Base-by-base conservation (phyloP, 208 protist species). In the Zelonia costaricensis region DNA sequence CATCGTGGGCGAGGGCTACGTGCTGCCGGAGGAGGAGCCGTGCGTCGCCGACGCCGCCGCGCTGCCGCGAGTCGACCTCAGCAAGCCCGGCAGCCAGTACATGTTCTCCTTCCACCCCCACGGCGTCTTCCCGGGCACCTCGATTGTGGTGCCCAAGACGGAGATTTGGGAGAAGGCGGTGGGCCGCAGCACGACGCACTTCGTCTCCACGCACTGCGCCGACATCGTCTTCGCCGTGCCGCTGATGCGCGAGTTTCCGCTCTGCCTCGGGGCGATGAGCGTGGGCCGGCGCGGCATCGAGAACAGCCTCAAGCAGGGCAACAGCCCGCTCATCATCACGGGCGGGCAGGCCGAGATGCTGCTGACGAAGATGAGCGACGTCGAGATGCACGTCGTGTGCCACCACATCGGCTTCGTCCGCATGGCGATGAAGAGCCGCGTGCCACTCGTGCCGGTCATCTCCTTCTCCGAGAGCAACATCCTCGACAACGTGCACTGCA, bases 311-410 rank as follows among this genome's bases (percentile, higher is more conserved):
- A 36, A 66, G 18, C 65, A 63, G 13, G 91, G 87, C 25, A 88
- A 91, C 71, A 89, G 87, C 53, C 56, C 76, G 3, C 15, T 94
- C 30, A 82, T 96, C 39, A 87, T 96, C 16, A 88, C 81, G 5
- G 91, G 91, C 28, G 91, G 91, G 13, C 91, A 96, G 70, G 81
- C 91, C 0, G 91, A 96, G 78, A 92, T 96, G 84, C 55, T 92
- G 31, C 74, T 76, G 58, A 84, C 85, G 20, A 12, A 57, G 60
- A 27, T 76, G 20, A 87, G 81, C 52, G 15, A 70, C 18, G 66
- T 28, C 35, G 61, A 69, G 23, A 80, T 94, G 75, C 79, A 61
- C 10, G 52, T 94, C 36, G 74, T 93, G 23, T 84, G 83, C 10
- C 80, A 92, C 23, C 91, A 96, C 69, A 69, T 68, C 22, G 91